A percentile compares a stretch with the other conserved stretches of the same genome.
These are phyloP conservation scores for Phytopythium litorale DNA, from an alignment of 352 stramenopile genomes.

Conservation along the genomic window DNA sequence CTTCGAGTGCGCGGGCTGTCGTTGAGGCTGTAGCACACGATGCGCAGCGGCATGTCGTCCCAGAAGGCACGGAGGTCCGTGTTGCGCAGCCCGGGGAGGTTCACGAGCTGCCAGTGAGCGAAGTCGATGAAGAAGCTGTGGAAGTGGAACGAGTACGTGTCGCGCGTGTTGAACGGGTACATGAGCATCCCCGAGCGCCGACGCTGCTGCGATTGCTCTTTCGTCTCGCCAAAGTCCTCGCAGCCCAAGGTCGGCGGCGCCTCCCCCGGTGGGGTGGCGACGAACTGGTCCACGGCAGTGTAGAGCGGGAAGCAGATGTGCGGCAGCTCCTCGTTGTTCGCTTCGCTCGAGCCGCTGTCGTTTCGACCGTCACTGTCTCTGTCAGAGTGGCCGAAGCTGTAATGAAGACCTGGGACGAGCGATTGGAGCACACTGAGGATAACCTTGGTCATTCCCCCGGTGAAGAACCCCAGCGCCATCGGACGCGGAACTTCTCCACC, in stretches of 20 bases:
- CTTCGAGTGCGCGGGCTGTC: neutral
- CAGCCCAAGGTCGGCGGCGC: constrained; percentile 33
- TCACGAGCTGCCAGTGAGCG: constrained; percentile 41
- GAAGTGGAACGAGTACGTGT: constrained; percentile 75
- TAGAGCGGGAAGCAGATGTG: constrained; percentile 70
- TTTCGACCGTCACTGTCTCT: neutral
- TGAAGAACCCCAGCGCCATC: constrained; percentile 61
- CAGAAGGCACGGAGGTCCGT: constrained; percentile 46
- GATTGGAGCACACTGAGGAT: constrained; percentile 51
- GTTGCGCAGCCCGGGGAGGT: constrained; percentile 46
- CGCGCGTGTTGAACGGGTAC: constrained; percentile 54
- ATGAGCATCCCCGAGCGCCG: constrained; percentile 27
- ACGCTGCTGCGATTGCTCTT: constrained; percentile 23
- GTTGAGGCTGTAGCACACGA: constrained; percentile 52
- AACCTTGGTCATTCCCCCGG: constrained; percentile 38
- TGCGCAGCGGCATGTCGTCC: constrained; percentile 55
- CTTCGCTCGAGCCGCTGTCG: constrained; percentile 4
- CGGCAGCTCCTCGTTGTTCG: constrained; percentile 38
- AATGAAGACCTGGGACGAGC: constrained; percentile 51
- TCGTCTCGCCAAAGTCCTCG: constrained; percentile 51
- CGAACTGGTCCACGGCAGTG: constrained; percentile 64
- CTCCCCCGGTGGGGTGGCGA: constrained; percentile 32
- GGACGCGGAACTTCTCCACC: constrained; percentile 48
- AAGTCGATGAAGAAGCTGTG: constrained; percentile 76
- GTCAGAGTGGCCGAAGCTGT: constrained; percentile 33